phyloP scores from a whole-genome alignment of 371 early-diverging fungal genomes.

The Apophysomyces variabilis region DNA sequence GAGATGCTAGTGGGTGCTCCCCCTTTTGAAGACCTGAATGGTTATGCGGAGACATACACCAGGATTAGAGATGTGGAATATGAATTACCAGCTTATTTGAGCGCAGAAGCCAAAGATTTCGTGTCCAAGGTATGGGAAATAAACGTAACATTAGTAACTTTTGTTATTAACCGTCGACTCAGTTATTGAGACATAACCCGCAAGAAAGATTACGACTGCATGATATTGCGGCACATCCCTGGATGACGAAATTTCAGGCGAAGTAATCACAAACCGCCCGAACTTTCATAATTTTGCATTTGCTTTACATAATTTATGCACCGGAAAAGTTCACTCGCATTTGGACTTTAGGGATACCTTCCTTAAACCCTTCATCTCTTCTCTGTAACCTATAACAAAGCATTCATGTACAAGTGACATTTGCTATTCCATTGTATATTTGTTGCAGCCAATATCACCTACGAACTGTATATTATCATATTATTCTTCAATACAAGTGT shows the following conservation, averaged over 20 bases:
- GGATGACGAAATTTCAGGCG: conserved; percentile 15
- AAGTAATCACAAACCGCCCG: background rate
- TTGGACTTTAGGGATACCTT: too few species aligned
- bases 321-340: too few species aligned
- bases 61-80: conserved; percentile 83
- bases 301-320: too few species aligned
- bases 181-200: conserved; percentile 18
- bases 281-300: too few species aligned
- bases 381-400: too few species aligned
- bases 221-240: conserved; percentile 5
- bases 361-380: too few species aligned
- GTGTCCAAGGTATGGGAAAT: conserved; percentile 64
- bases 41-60: conserved; percentile 75
- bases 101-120: conserved; percentile 81
- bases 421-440: too few species aligned
- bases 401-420: too few species aligned
- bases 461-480: too few species aligned
- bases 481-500: too few species aligned
- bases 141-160: background rate
- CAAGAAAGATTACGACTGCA: conserved; percentile 11
- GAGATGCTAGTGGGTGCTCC: conserved; percentile 95
- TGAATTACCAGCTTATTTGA: conserved; percentile 78
- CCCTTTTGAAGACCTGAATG: conserved; percentile 87
- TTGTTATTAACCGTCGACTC: background rate
- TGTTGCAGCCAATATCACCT: too few species aligned